These are phyloP conservation scores for Erodium maritimum DNA, from an alignment of 345 rosid genomes.

Conservation along the genomic window DNA sequence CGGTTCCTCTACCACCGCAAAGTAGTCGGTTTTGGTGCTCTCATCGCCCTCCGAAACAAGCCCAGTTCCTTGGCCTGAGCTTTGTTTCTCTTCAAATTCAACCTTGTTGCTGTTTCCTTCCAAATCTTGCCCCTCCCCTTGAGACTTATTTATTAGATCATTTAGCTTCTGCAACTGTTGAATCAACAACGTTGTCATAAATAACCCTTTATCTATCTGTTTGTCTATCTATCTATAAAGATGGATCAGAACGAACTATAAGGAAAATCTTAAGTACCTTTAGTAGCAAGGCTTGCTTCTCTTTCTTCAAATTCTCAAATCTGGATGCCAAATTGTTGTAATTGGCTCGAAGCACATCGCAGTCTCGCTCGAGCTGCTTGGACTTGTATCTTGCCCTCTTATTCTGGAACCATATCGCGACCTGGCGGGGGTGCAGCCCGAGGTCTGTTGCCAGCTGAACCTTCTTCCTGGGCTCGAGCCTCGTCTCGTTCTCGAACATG, in stretches of 20 bases:
- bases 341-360: conserved; percentile 33
- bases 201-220: not conserved
- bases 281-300: conserved; percentile 39
- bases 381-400: conserved; percentile 82
- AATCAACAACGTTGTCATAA: not conserved
- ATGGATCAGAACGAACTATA: no score
- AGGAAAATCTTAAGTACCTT: conserved; percentile 31
- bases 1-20: conserved; percentile 48
- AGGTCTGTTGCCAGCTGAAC: conserved; percentile 61
- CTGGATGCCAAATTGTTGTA: conserved; percentile 41
- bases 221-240: no score
- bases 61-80: conserved; percentile 21
- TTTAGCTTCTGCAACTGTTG: conserved; percentile 55
- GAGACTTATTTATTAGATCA: conserved; percentile 19
- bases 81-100: conserved; percentile 25
- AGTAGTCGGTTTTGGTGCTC: conserved; percentile 44
- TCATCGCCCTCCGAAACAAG: conserved; percentile 30
- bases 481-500: conserved; percentile 59
- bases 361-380: conserved; percentile 69
- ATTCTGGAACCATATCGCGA: conserved; percentile 88
- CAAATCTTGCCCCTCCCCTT: conserved; percentile 15
- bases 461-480: conserved; percentile 68
- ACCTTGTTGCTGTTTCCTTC: conserved; percentile 1
- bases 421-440: conserved; percentile 78
- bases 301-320: conserved; percentile 52